Conservation (phyloP, 139 green algal genomes). For the Micractinium sp. region DNA sequence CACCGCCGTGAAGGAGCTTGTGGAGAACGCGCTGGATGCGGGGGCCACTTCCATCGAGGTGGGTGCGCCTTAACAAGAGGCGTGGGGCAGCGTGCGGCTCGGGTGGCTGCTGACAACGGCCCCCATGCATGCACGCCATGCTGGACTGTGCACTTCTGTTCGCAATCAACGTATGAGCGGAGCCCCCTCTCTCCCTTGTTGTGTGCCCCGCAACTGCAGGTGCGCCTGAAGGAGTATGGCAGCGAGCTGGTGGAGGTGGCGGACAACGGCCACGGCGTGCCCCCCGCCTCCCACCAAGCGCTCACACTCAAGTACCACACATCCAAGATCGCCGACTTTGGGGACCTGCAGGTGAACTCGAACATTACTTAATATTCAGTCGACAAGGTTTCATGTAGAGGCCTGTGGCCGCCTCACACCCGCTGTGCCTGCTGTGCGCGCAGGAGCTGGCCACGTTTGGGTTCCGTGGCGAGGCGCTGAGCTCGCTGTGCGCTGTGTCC, state of each 20-base stretch:
- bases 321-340: slow-evolving; percentile 89
- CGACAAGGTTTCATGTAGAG: background rate
- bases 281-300: slow-evolving; percentile 67
- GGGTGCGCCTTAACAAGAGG: no score
- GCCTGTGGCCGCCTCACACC: background rate
- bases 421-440: background rate
- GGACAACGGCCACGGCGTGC: slow-evolving; percentile 93
- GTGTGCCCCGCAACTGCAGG: slow-evolving; percentile 52
- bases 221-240: slow-evolving; percentile 89
- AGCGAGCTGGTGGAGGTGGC: slow-evolving; percentile 90
- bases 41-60: slow-evolving; percentile 93
- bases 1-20: slow-evolving; percentile 91
- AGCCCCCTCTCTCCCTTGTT: background rate
- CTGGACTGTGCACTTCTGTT: no score
- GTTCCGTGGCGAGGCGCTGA: slow-evolving; percentile 96
- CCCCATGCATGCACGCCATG: no score
- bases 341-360: slow-evolving; percentile 82
- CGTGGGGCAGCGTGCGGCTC: no score
- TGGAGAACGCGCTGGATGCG: slow-evolving; percentile 97
- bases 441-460: slow-evolving; percentile 90
- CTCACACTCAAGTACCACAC: slow-evolving; percentile 97
- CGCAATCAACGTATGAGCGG: no score
- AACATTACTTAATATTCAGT: background rate
- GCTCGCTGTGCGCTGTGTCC: slow-evolving; percentile 86
- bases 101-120: no score